Base-by-base conservation (phyloP, 768 basidiomycete genomes). In the Galerina marginata region DNA sequence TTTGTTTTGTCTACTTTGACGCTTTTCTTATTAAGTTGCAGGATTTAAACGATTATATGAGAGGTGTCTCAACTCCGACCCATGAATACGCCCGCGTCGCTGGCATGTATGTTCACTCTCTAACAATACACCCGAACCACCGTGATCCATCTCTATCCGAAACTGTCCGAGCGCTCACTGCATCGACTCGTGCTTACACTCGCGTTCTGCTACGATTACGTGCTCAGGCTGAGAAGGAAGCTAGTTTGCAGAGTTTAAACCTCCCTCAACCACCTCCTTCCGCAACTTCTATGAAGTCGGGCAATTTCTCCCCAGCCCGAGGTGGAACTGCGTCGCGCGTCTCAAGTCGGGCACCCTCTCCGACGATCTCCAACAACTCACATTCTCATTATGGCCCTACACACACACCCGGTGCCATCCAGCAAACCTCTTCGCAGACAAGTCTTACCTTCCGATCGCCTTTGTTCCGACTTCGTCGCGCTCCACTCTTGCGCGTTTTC, bases 31-130 rank as follows among this genome's bases (percentile, higher is more conserved):
- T 60, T 42, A 36, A 60, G 55, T 14, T 48, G 14, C 65, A 93
- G 90, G 92, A 95, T 72, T 79, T 95, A 42, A 84, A 84, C 67
- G 83, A 89, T 53, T 95, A 93, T 66, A 87, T 93, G 84, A 83
- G 86, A 47, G 91, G 91, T 2, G 88, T 93, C 4, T 87, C 86
- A 5, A 83, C 90, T 25, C 92, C 93, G 6, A 81, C 82, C 3
- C 88, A 93, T 62, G 85, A 90, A 62, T 93, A 90, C 64, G 81
- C 86, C 0, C 81, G 84, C 4, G 79, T 86, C 37, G 84, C 92
- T 1, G 77, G 77, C 5, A 71, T 81, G 26, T 86, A 87, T 63
- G 75, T 91, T 9, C 86, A 87, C 52, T 80, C 83, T 0, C 74
- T 82, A 25, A 65, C 60, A 2, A 62, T 80, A 9, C 83, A 79